These are phyloP conservation scores for Monosporozyma yasuniensis DNA, from an alignment of 805 yeast species.

Conservation along the genomic window DNA sequence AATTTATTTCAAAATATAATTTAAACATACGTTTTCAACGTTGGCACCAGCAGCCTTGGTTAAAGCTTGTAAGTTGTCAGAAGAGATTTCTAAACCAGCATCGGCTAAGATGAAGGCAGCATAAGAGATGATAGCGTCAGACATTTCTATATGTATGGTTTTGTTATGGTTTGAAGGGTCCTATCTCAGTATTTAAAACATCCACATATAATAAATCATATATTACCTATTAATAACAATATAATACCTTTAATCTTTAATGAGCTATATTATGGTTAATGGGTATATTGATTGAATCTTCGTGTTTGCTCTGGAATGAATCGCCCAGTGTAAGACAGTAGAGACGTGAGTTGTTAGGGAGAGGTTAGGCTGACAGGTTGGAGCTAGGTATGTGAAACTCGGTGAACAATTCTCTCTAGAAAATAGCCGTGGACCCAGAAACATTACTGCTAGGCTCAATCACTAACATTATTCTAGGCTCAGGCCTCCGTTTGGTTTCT, in stretches of 20 bases:
- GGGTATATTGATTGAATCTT: background rate
- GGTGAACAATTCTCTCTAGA: too few species aligned
- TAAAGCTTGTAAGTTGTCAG: conserved; percentile 67
- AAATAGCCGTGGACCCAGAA: too few species aligned
- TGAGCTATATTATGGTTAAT: too few species aligned
- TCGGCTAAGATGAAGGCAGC: conserved; percentile 98
- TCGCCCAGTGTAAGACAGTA: too few species aligned
- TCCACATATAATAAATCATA: background rate
- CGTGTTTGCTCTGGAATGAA: background rate
- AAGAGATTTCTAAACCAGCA: conserved; percentile 87
- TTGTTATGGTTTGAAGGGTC: conserved; percentile 1
- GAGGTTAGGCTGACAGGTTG: background rate
- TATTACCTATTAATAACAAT: background rate
- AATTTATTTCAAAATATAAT: conserved; percentile 27
- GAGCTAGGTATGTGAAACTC: too few species aligned
- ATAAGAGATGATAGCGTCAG: conserved; percentile 92
- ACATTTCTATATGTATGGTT: conserved; percentile 40
- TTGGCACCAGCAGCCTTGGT: conserved; percentile 73
- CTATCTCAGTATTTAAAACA: background rate
- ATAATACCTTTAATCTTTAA: background rate
- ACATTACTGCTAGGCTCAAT: too few species aligned
- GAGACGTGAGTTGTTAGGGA: background rate
- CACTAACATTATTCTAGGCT: too few species aligned
- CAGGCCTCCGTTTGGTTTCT: too few species aligned
- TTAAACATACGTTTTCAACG: conserved; percentile 42